Evolutionary conservation across 2,329 filamentous ascomycete species (phyloP), one percentile per base, ranked within the genome.

Genomic region (Fusarium nygamai): DNA sequence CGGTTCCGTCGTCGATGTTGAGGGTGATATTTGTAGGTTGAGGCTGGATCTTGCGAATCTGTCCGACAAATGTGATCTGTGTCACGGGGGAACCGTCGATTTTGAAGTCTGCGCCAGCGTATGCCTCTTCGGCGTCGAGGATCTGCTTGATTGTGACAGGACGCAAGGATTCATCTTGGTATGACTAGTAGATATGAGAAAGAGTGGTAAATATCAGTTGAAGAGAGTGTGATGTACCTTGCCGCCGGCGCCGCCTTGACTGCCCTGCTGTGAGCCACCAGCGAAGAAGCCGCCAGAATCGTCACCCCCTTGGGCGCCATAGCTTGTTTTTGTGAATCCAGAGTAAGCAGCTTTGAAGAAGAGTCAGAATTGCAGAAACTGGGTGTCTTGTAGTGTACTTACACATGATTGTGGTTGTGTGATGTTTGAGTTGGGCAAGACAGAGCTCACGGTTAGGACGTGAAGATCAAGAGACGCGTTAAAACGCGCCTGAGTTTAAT

Each of bases 81-180:
- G 91, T 92, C 70, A 95, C 86, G 73, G 92, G 89, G 53, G 87
- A 84, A 74, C 91, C 92, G 84, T 98, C 96, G 79, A 98, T 93
- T 73, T 91, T 91, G 88, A 97, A 96, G 41, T 94, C 92, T 64
- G 91, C 91, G 67, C 87, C 87, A 5, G 91, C 90, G 81, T 93
- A 92, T 44, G 92, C 89, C 83, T 94, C 92, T 73, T 93, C 88
- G 73, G 94, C 94, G 73, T 97, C 94, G 80, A 95, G 86, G 66
- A 98, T 89, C 84, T 99, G 96, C 84, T 98, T 98, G 84, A 98
- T 94, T 17, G 96, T 99, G 53, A 98, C 93, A 2, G 96, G 95
- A 50, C 96, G 93, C 60, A 99, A 89, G 27, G 94, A 95, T 79
- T 98, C 94, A 83, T 97, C 94, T 76, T 89, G 88, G 81, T 93